Evolutionary conservation across 176 grass and related monocot genomes (phyloP).

Genomic region (Pontederia paniculata): DNA sequence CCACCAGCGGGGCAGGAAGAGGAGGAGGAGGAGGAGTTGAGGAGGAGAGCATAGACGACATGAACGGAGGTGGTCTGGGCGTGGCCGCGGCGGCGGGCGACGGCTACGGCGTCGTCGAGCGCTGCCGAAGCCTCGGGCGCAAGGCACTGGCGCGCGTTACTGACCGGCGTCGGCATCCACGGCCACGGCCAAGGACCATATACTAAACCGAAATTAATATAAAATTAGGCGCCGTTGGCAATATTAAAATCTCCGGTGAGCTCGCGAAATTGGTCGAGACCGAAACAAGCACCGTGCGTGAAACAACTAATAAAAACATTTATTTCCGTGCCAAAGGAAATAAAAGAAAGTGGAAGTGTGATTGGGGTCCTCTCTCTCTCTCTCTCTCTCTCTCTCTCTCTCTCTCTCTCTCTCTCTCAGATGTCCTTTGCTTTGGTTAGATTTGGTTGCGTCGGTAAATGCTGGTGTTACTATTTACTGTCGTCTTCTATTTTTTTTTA

Average conservation of each 20-base stretch:
- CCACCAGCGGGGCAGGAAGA: not conserved
- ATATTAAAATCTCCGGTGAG: not conserved
- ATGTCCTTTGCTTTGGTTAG: no score
- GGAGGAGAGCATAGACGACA: slow-evolving; percentile 33
- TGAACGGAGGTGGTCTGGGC: slow-evolving; percentile 42
- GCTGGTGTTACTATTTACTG: not conserved
- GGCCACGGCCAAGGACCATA: slow-evolving; percentile 13
- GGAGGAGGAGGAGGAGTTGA: slow-evolving; percentile 1
- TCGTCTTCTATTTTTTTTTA: no score
- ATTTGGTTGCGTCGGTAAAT: not conserved
- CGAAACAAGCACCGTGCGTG: not conserved
- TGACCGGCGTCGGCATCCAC: slow-evolving; percentile 31
- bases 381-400: no score
- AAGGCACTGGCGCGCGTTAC: slow-evolving; percentile 25
- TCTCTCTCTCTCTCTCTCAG: not conserved
- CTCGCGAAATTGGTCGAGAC: not conserved
- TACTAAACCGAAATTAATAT: slow-evolving; percentile 10
- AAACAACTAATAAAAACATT: slow-evolving; percentile 3
- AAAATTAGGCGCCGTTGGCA: not conserved
- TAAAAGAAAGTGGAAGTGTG: not conserved
- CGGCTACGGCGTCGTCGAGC: slow-evolving; percentile 22
- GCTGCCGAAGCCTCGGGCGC: slow-evolving; percentile 24
- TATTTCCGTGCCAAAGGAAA: not conserved
- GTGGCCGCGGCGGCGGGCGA: slow-evolving; percentile 20
- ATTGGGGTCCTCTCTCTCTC: not conserved